Evolutionary conservation across 805 yeast species (phyloP).

Genomic region (Saturnispora mendoncae): DNA sequence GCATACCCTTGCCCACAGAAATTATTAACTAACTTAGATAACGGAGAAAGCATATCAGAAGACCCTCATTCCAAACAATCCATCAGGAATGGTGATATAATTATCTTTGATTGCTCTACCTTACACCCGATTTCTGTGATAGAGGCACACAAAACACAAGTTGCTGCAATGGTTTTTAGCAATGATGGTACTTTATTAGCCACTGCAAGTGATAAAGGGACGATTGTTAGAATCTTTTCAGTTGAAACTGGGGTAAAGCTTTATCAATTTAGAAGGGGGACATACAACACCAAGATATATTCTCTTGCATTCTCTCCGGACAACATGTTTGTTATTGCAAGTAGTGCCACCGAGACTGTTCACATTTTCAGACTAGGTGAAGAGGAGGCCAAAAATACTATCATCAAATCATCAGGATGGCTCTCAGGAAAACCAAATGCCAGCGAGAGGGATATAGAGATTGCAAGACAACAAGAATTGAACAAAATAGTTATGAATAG

Average conservation of each 20-base stretch:
- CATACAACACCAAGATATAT: conserved; percentile 80
- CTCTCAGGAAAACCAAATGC: conserved; percentile 9
- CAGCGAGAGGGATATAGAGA: conserved; percentile 10
- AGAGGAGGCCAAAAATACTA: conserved; percentile 30
- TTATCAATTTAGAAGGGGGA: conserved; percentile 77
- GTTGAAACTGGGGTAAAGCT: conserved; percentile 64
- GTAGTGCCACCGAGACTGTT: conserved; percentile 87
- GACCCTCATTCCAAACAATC: conserved; percentile 1
- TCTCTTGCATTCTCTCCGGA: conserved; percentile 75
- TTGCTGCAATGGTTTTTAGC: conserved; percentile 65
- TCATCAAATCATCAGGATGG: conserved; percentile 11
- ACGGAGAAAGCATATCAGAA: conserved; percentile 1
- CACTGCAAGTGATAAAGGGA: conserved; percentile 88
- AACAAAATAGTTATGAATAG: conserved; percentile 11
- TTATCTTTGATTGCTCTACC: conserved; percentile 70
- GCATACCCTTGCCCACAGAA: conserved; percentile 77
- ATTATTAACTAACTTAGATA: conserved; percentile 17
- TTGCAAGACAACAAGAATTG: conserved; percentile 12
- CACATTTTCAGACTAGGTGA: conserved; percentile 77
- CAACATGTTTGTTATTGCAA: conserved; percentile 67
- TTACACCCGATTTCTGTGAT: conserved; percentile 77
- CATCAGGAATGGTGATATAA: conserved; percentile 58
- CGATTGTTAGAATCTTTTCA: conserved; percentile 76
- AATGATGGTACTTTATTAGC: conserved; percentile 76
- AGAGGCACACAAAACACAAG: conserved; percentile 78